Percentiles rank a stretch among this genome's conserved stretches.
Evolutionary conservation across 139 green algal species (phyloP).

Genomic region (Penium margaritaceum): DNA sequence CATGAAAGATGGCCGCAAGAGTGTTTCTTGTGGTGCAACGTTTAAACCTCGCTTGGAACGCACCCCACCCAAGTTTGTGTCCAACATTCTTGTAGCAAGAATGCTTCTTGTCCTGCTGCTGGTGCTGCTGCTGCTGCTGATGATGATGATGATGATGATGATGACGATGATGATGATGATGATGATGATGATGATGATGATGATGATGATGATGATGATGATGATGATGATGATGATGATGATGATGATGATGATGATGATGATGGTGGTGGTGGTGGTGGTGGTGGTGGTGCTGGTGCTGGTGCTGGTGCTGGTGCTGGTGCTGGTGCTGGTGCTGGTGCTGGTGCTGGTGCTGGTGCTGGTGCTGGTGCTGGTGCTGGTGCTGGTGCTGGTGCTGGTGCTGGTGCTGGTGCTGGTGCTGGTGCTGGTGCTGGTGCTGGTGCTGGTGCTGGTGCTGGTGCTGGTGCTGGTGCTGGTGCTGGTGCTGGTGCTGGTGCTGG

Average conservation of each 20-base stretch:
- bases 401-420: slow-evolving; percentile 2
- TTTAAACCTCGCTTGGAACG: too few species aligned
- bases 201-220: too few species aligned
- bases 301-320: background rate
- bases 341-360: slow-evolving; percentile 2
- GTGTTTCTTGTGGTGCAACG: too few species aligned
- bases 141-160: too few species aligned
- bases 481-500: background rate
- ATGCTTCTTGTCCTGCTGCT: too few species aligned
- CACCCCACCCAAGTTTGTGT: too few species aligned
- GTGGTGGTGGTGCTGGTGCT: background rate
- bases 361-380: slow-evolving; percentile 1
- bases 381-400: slow-evolving; percentile 2
- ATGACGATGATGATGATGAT: too few species aligned
- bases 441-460: slow-evolving; percentile 2
- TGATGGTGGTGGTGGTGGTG: background rate
- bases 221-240: too few species aligned
- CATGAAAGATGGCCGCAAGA: too few species aligned
- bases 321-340: slow-evolving; percentile 1
- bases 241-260: background rate
- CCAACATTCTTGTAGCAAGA: too few species aligned
- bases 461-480: slow-evolving; percentile 2
- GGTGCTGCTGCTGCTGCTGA: too few species aligned
- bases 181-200: too few species aligned
- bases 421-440: slow-evolving; percentile 1